These are phyloP conservation scores for Panaeolus papilionaceus DNA, from an alignment of 768 basidiomycete species.

Conservation along the genomic window DNA sequence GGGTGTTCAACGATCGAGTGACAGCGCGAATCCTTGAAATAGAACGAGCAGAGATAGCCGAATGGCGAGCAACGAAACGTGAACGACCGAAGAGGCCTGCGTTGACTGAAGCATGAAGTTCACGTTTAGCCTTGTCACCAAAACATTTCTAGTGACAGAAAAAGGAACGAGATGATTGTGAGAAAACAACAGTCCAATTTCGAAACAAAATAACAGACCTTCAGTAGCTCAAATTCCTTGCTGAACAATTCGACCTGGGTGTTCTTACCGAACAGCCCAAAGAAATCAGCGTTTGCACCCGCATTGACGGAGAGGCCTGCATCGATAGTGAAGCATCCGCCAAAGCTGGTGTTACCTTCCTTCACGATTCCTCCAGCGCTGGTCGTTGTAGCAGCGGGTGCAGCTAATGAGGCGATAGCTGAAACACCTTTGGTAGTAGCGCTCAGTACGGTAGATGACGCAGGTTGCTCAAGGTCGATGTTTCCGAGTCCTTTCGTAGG, in stretches of 20 bases:
- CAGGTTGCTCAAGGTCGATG: neutral
- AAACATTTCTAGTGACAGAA: conserved; percentile 6
- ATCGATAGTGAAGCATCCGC: conserved; percentile 40
- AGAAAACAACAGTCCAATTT: neutral
- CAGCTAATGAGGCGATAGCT: conserved; percentile 5
- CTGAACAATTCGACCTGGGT: conserved; percentile 35
- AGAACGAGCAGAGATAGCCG: neutral
- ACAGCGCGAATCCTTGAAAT: neutral
- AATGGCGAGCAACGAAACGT: neutral
- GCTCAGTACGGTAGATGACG: neutral
- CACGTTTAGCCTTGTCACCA: conserved; percentile 6
- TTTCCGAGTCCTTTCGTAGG: conserved; percentile 2
- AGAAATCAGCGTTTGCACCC: conserved; percentile 39
- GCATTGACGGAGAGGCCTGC: conserved; percentile 38
- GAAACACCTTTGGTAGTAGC: neutral
- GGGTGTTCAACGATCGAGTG: neutral
- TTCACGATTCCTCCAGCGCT: conserved; percentile 6
- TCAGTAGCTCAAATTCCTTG: conserved; percentile 39
- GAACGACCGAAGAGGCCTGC: neutral
- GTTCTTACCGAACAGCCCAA: conserved; percentile 35
- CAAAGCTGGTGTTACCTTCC: conserved; percentile 28
- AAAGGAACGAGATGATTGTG: neutral
- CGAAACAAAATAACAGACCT: conserved; percentile 28
- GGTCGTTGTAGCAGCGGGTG: neutral
- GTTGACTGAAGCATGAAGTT: neutral